Evolutionary conservation across 2,329 filamentous ascomycete genomes (phyloP).

Genomic region (Cytospora schulzeri): DNA sequence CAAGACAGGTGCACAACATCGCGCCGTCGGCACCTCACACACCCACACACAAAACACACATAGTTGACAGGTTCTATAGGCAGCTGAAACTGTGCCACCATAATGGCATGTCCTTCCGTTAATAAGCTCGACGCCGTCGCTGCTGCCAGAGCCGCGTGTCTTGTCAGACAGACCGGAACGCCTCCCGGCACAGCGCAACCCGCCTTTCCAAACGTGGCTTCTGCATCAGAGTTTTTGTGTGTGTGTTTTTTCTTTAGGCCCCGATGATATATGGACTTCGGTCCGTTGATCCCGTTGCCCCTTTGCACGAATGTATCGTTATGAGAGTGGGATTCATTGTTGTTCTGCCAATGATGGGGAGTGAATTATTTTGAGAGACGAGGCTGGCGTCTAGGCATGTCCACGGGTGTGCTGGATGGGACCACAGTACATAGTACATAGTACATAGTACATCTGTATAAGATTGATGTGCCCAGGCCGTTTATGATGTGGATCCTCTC

Average conservation of each 20-base stretch:
- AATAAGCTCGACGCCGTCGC: background rate
- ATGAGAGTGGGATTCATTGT: too few relatives aligned
- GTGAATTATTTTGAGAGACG: background rate
- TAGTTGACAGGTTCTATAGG: background rate
- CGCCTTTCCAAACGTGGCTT: slow-evolving; percentile 18
- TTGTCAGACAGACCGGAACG: slow-evolving; percentile 2
- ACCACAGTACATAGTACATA: too few relatives aligned
- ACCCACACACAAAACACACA: background rate
- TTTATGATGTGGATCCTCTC: background rate
- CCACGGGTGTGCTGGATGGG: too few relatives aligned
- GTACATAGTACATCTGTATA: background rate
- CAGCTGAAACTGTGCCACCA: slow-evolving; percentile 21
- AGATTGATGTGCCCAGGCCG: background rate
- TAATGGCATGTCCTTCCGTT: background rate
- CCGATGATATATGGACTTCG: background rate
- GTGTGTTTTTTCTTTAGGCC: background rate
- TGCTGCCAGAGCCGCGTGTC: background rate
- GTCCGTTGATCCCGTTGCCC: background rate
- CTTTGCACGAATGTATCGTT: background rate
- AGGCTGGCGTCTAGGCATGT: background rate
- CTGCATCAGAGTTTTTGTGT: background rate
- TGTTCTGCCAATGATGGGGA: background rate
- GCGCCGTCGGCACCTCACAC: background rate
- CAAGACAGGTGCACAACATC: background rate
- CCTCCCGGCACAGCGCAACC: slow-evolving; percentile 10